These are phyloP conservation scores for Nemophila menziesii DNA, from an alignment of 257 asterid species.

Conservation along the genomic window DNA sequence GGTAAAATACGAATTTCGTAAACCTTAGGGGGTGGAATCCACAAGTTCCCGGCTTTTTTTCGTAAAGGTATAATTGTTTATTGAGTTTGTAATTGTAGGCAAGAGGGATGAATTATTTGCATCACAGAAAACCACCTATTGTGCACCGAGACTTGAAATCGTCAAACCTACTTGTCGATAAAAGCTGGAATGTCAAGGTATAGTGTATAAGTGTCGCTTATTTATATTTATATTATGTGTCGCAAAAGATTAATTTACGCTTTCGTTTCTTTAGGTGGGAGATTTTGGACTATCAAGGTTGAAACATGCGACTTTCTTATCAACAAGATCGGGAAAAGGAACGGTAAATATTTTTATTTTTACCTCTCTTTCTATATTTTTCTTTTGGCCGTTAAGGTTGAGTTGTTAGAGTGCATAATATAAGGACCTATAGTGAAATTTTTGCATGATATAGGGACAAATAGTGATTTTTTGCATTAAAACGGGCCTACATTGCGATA, in stretches of 20 bases:
- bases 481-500: too few relatives aligned
- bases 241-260: not conserved
- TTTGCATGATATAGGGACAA: too few relatives aligned
- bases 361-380: not conserved
- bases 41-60: too few relatives aligned
- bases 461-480: too few relatives aligned
- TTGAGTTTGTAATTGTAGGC: conserved; percentile 31
- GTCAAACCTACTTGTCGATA: conserved; percentile 68
- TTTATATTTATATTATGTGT: not conserved
- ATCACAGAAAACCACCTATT: conserved; percentile 64
- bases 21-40: too few relatives aligned
- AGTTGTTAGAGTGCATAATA: too few relatives aligned
- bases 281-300: conserved; percentile 70
- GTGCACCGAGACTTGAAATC: conserved; percentile 78
- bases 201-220: not conserved
- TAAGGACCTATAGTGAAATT: too few relatives aligned
- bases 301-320: conserved; percentile 44
- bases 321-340: conserved; percentile 60
- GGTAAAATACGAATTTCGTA: too few relatives aligned
- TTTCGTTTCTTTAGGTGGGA: conserved; percentile 46
- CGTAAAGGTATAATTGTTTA: not conserved
- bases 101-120: conserved; percentile 77
- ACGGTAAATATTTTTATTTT: conserved; percentile 36
- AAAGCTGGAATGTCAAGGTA: conserved; percentile 76
- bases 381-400: not conserved